phyloP scores from a whole-genome alignment of 306 rosid genomes.

The Parietaria judaica region DNA sequence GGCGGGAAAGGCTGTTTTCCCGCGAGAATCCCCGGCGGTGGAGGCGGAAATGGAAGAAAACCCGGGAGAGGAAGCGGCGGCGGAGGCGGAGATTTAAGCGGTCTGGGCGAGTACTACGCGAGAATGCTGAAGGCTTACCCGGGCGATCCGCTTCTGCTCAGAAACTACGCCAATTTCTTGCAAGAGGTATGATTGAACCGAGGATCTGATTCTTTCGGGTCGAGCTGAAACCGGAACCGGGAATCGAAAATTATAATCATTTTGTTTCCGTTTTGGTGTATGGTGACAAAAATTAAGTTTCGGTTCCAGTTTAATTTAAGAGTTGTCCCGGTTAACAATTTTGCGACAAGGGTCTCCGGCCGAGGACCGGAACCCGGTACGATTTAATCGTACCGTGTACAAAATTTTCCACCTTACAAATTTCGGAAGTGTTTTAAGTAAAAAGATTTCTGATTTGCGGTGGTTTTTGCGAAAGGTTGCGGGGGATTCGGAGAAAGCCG shows the following conservation, averaged over 20 bases:
- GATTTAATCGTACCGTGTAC: too few relatives aligned
- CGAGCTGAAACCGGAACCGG: too few relatives aligned
- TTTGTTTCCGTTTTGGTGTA: too few relatives aligned
- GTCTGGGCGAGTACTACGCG: constrained; percentile 59
- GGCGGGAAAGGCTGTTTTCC: constrained; percentile 25
- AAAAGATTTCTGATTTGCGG: too few relatives aligned
- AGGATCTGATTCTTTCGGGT: background rate
- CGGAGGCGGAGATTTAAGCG: constrained; percentile 37
- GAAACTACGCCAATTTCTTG: constrained; percentile 76
- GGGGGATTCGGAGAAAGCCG: constrained; percentile 58
- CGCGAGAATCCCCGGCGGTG: constrained; percentile 19
- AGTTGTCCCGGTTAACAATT: too few relatives aligned
- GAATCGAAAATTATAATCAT: background rate
- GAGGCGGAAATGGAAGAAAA: constrained; percentile 7
- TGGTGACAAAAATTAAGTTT: too few relatives aligned
- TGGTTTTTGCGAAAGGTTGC: constrained; percentile 25
- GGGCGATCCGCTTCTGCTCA: constrained; percentile 58
- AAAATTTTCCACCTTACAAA: too few relatives aligned
- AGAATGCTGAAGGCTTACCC: constrained; percentile 66
- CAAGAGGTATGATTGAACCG: constrained; percentile 45
- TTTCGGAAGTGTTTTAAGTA: background rate
- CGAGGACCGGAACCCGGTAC: too few relatives aligned
- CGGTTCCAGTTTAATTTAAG: too few relatives aligned
- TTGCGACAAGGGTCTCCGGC: too few relatives aligned
- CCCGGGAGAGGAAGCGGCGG: constrained; percentile 11